Conservation (phyloP, 2,329 filamentous ascomycete species). For the Plectosphaerella sp. region DNA sequence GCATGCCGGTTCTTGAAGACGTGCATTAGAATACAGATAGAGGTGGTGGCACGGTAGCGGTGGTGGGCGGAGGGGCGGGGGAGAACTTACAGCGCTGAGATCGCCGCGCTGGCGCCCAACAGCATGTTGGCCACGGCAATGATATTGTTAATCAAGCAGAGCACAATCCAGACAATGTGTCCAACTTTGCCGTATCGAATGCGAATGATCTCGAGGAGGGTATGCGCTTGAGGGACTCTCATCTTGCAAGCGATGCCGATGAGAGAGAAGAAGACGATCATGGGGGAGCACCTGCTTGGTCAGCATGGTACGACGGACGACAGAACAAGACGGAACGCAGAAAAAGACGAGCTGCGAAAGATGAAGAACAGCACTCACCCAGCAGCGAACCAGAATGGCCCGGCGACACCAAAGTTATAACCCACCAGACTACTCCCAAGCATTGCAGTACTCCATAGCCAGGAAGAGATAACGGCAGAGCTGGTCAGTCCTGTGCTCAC, state of each 20-base stretch:
- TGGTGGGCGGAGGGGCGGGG: too few species aligned
- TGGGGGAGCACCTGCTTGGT: constrained; percentile 33
- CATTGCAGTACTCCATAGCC: constrained; percentile 50
- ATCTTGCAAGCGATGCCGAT: constrained; percentile 45
- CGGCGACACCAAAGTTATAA: constrained; percentile 49
- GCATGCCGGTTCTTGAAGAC: constrained; percentile 37
- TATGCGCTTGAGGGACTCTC: constrained; percentile 49
- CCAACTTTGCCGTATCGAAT: constrained; percentile 43
- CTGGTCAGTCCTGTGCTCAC: constrained; percentile 47
- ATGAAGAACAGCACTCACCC: constrained; percentile 27
- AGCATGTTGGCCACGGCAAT: constrained; percentile 51
- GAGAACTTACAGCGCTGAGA: constrained; percentile 24
- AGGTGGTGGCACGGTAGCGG: too few species aligned
- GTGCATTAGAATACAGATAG: background rate
- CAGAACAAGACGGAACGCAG: too few species aligned
- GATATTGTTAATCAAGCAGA: constrained; percentile 50
- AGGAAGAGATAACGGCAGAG: constrained; percentile 50
- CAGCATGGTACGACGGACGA: background rate
- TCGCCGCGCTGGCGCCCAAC: constrained; percentile 33
- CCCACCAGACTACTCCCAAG: constrained; percentile 45
- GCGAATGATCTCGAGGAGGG: constrained; percentile 46
- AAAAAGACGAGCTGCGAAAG: too few species aligned
- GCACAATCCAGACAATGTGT: constrained; percentile 46
- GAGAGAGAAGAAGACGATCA: constrained; percentile 51
- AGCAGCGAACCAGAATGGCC: constrained; percentile 54